phyloP scores from a whole-genome alignment of 371 early-diverging fungal genomes.

The Mucor velutinosus region DNA sequence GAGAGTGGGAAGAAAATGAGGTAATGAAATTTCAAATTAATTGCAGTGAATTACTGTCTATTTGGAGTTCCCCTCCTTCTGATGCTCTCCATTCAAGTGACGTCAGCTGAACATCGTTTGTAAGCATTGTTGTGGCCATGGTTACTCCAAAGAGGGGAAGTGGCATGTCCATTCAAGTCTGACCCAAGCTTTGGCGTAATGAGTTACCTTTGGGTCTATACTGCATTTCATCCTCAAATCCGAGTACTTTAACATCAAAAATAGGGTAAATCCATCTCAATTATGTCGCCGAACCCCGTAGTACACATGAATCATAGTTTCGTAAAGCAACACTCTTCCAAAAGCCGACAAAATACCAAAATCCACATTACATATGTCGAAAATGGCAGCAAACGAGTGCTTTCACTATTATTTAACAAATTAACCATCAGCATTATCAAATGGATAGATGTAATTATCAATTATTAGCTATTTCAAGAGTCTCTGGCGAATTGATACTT shows the following conservation, averaged over 20 bases:
- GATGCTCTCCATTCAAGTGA: background rate
- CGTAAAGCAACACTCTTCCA: background rate
- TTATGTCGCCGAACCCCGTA: background rate
- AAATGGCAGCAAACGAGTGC: too few relatives aligned
- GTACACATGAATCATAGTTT: background rate
- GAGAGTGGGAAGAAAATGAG: background rate
- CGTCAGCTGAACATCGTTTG: background rate
- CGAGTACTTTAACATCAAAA: background rate
- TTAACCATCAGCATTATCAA: too few relatives aligned
- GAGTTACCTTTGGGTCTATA: background rate
- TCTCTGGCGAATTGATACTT: too few relatives aligned
- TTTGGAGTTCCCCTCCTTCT: background rate
- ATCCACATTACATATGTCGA: too few relatives aligned
- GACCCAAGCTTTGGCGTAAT: background rate
- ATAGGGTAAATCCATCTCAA: background rate
- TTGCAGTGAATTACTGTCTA: background rate
- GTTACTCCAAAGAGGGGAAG: background rate
- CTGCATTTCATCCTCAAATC: background rate
- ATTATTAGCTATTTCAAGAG: too few relatives aligned
- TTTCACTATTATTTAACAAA: too few relatives aligned
- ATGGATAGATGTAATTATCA: too few relatives aligned
- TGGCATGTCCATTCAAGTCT: background rate
- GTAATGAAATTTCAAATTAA: background rate
- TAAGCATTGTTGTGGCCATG: background rate
- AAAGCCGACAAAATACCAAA: background rate